phyloP scores from a whole-genome alignment of 495 filamentous ascomycete genomes.

The Aspergillus hancockii region DNA sequence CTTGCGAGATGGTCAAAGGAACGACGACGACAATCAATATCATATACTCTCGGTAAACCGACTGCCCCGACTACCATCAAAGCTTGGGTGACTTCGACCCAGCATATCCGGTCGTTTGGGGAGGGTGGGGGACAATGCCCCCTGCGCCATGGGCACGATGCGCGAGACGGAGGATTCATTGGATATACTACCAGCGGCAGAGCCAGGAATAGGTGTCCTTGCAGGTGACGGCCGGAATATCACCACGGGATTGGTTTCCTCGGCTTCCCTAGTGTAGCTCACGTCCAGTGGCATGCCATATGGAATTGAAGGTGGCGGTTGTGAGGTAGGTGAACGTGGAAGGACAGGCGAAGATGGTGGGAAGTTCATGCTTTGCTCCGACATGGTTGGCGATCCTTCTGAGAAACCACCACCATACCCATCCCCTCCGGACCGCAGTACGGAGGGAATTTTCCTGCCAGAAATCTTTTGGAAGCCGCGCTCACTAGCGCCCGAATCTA shows the following conservation, averaged over 20 bases:
- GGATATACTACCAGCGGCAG: conserved; percentile 33
- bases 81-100: conserved; percentile 55
- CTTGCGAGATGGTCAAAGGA: conserved; percentile 3
- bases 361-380: conserved; percentile 27
- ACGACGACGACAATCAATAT: conserved; percentile 1
- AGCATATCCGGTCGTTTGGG: conserved; percentile 42
- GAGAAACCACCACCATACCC: conserved; percentile 59
- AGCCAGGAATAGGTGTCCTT: conserved; percentile 48
- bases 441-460: conserved; percentile 71
- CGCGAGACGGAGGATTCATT: conserved; percentile 16
- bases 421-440: conserved; percentile 68
- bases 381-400: conserved; percentile 25
- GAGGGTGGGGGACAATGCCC: conserved; percentile 23
- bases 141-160: conserved; percentile 11
- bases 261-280: conserved; percentile 36
- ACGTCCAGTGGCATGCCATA: conserved; percentile 41
- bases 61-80: conserved; percentile 56
- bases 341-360: conserved; percentile 27
- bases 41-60: conserved; percentile 54
- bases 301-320: conserved; percentile 37
- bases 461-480: conserved; percentile 64
- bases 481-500: conserved; percentile 42
- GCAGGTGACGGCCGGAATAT: conserved; percentile 50
- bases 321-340: conserved; percentile 26
- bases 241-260: conserved; percentile 29